Evolutionary conservation across 768 basidiomycete genomes (phyloP), one percentile per base, ranked within the genome.

Genomic region (Macrolepiota albuminosa): DNA sequence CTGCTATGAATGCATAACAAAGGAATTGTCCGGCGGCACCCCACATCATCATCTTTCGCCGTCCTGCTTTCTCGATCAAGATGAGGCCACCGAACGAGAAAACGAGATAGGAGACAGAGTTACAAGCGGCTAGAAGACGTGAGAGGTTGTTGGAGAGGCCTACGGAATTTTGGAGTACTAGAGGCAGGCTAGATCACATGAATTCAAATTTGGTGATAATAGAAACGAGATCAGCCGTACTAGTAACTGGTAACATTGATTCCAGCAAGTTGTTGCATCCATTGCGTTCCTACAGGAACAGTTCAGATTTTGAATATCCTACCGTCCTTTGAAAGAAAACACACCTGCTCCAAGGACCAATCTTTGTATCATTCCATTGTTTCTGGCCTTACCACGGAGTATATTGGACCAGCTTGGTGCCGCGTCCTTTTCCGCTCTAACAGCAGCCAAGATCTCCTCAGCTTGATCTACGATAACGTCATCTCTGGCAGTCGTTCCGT

Each of bases 241-340:
- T 81, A 81, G 67, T 81, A 81, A 63, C 79, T 80, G 1, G 79
- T 82, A 18, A 82, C 80, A 51, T 82, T 82, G 54, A 81, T 80
- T 26, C 79, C 79, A 29, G 76, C 78, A 7, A 81, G 70, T 61
- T 81, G 79, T 60, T 81, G 80, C 80, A 81, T 81, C 73, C 77
- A 78, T 57, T 81, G 79, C 0, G 78, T 79, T 13, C 78, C 80
- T 78, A 51, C 56, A 11, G 4, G 11, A 31, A 50, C 16, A 37
- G 9, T 24, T 55, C 31, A 39, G 34, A n/a, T 50, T 49, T 18
- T 42, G 45, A 21, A 31, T 16, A 33, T 24, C 31, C 24, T 50
- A 21, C 0, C 10, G 6, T 10, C 8, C 18, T n/a, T 42, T 9
- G 6, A 33, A 10, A 14, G 33, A 33, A 29, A 42, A 10, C 68